Evolutionary conservation across 345 rosid genomes (phyloP), one percentile per base, ranked within the genome.

Genomic region (Citrus reticulata): DNA sequence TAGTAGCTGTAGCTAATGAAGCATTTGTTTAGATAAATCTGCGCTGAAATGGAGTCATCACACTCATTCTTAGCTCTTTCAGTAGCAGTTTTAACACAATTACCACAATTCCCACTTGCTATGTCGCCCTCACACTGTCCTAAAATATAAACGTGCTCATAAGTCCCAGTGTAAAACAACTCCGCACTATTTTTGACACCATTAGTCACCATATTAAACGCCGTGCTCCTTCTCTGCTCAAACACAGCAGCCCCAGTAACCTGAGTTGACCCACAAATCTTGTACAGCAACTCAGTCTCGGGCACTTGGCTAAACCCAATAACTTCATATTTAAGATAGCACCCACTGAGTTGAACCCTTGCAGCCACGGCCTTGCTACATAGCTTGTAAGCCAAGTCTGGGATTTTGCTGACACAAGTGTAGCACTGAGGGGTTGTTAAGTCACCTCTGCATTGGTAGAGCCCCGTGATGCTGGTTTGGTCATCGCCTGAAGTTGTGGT

Each of bases 111-210:
- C 22, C 80, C 82, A 35, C 81, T 80, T 24, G 85, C 88, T 80
- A 89, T 80, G 85, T 92, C 95, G 70, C 96, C 96, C 78, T 95
- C 97, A 49, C 99, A 95, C 87, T 95, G 97, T 8, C 93, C 97
- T 84, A 95, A 77, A 77, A 89, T 91, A 17, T 87, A 89, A 27
- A 89, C 86, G 55, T 85, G 80, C 83, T 89, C 88, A 61, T 86
- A 88, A 37, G 80, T 71, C 64, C 93, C 92, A 3, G 95, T 74
- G 87, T 87, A 90, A 59, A 89, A 93, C 67, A 82, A 77, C 13
- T 4, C 57, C 20, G 78, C 83, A 1, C 84, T 83, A 0, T 74
- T 82, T 66, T 88, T 89, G 24, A 93, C 83, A 0, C 97, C 95
- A 80, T 72, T 72, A 73, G 49, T 82, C 77, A 89, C 73, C 85